Conservation (phyloP, 106 monocot species). For the Xerophyta viscosa region DNA sequence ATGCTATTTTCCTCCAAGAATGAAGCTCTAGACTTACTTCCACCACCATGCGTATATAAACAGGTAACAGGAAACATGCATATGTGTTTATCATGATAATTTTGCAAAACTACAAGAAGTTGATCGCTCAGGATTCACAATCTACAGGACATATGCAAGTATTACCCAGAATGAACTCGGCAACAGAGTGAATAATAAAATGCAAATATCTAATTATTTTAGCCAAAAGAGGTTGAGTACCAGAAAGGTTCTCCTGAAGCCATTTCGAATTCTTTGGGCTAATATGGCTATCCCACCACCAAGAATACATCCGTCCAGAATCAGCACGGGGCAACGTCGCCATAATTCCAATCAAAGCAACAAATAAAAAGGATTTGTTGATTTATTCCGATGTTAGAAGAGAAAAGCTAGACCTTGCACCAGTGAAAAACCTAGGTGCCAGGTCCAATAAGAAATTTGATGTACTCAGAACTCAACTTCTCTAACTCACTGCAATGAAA, state of each 20-base stretch:
- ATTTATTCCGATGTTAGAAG: neutral
- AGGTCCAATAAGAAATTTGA: neutral
- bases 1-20: too few relatives aligned
- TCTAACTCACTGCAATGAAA: too few relatives aligned
- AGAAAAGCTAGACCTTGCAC: neutral
- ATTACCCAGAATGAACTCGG: neutral
- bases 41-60: too few relatives aligned
- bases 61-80: too few relatives aligned
- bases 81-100: too few relatives aligned
- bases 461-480: too few relatives aligned
- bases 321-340: conserved; percentile 32
- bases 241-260: conserved; percentile 65
- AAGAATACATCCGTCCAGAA: conserved; percentile 42
- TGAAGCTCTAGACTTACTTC: too few relatives aligned
- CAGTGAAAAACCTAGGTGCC: neutral
- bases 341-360: conserved; percentile 23
- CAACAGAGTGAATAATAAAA: neutral
- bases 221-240: conserved; percentile 15
- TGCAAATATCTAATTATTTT: neutral
- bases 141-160: too few relatives aligned
- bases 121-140: too few relatives aligned
- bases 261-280: conserved; percentile 72
- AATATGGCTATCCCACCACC: conserved; percentile 84
- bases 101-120: too few relatives aligned
- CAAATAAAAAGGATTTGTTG: neutral